These are phyloP conservation scores for Aureobasidium sp. DNA, from an alignment of 2,329 filamentous ascomycete species.

Conservation along the genomic window DNA sequence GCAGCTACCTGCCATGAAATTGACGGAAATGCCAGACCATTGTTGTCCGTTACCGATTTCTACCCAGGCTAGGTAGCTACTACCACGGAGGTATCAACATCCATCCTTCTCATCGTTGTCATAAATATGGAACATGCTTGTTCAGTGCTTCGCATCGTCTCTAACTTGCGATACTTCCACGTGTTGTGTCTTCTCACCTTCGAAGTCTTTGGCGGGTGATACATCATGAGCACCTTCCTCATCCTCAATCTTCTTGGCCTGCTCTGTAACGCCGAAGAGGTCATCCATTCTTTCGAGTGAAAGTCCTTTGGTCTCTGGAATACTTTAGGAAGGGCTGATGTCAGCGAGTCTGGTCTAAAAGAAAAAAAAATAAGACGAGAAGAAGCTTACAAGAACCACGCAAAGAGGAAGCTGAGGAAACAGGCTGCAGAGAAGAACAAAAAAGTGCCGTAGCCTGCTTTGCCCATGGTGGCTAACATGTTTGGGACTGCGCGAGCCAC, in stretches of 20 bases:
- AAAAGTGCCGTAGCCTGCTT: constrained; percentile 52
- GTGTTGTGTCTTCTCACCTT: not conserved
- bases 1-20: too few species aligned
- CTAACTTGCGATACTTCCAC: not conserved
- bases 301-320: constrained; percentile 65
- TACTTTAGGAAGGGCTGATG: constrained; percentile 30
- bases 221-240: constrained; percentile 7
- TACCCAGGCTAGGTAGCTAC: not conserved
- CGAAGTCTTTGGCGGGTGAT: not conserved
- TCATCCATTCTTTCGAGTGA: constrained; percentile 27
- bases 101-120: too few species aligned
- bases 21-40: too few species aligned
- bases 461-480: constrained; percentile 55
- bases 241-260: constrained; percentile 17
- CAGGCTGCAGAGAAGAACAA: constrained; percentile 63
- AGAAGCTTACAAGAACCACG: constrained; percentile 49
- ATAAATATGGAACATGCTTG: too few species aligned
- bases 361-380: too few species aligned
- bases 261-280: constrained; percentile 24
- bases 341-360: too few species aligned
- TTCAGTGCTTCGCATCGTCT: not conserved
- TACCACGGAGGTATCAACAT: not conserved
- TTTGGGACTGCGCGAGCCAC: constrained; percentile 61
- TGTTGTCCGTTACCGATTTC: too few species aligned
- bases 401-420: constrained; percentile 57